Base-by-base conservation (phyloP, 208 protist genomes). In the Crithidia thermophila region DNA sequence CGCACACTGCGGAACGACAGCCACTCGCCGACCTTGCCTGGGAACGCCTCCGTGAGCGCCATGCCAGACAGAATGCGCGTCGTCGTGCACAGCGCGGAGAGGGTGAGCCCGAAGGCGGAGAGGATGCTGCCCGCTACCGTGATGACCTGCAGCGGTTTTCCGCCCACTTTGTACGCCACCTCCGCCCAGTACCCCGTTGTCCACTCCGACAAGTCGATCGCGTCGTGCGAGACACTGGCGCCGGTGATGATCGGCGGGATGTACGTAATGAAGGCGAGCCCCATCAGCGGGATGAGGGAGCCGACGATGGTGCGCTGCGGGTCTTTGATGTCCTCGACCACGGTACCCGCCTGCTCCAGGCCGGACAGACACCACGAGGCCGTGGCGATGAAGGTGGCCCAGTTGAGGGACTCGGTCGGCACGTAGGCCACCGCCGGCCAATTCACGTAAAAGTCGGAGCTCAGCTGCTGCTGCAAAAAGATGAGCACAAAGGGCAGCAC, bases 321-420 rank as follows among this genome's bases (percentile, higher is more conserved):
- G 27, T 87, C 58, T 34, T 81, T 67, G 11, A 90, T 72, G 11
- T 94, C 83, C 72, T 94, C 85, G 42, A 79, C 75, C 34, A 94
- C 81, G 3, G 83, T 68, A 13, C 82, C 85, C 1, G 82, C 88
- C 65, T 94, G 88, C 71, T 94, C 88, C 5, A 94, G 50, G 0
- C 88, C 88, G 31, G 85, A 94, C 7, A 94, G 72, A 50, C 90
- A 91, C 88, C 88, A 94, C 34, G 88, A 94, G 21, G 82, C 84
- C 8, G 88, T 94, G 33, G 85, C 74, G 49, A 94, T 66, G 57
- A 92, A 94, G 11, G 72, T 82, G 20, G 83, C 31, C 86, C 85
- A 94, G 47, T 90, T 52, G 36, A 94, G 79, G 18, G 56, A 72
- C 30, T 36, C 21, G 1, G 63, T 25, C 0, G 88, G 88, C 11